Percentiles rank a stretch among this genome's conserved stretches.
These are phyloP conservation scores for Tetrahymena thermophila DNA, from an alignment of 73 alveolate species.

Conservation along the genomic window DNA sequence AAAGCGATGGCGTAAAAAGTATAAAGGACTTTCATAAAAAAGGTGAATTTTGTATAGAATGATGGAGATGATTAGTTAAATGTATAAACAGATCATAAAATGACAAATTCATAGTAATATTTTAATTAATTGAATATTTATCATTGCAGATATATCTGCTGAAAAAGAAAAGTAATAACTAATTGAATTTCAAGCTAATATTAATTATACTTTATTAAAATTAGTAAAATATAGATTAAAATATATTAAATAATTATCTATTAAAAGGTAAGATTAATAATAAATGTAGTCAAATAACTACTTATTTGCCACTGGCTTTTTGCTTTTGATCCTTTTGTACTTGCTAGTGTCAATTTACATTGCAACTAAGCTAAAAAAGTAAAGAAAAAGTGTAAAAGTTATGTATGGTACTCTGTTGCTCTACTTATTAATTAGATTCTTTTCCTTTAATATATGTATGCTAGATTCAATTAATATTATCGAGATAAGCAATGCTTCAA, in stretches of 20 bases:
- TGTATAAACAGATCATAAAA: not conserved
- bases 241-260: not conserved
- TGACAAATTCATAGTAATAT: not conserved
- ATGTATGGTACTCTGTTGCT: not conserved
- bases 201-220: no score
- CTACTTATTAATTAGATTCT: not conserved
- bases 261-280: not conserved
- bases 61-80: not conserved
- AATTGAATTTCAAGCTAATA: not conserved
- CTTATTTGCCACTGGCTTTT: not conserved
- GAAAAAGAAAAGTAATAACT: not conserved
- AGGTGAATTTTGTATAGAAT: not conserved
- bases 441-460: not conserved
- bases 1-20: not conserved
- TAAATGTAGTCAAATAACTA: not conserved
- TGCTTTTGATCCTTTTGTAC: not conserved
- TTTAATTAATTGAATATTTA: not conserved
- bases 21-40: not conserved
- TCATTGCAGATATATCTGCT: not conserved
- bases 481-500: not conserved
- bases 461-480: not conserved
- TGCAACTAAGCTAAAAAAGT: not conserved
- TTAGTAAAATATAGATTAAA: not conserved
- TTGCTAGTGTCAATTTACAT: not conserved
- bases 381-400: not conserved